phyloP scores from a whole-genome alignment of 108 stramenopile species.

The Fragilariopsis cylindrus region DNA sequence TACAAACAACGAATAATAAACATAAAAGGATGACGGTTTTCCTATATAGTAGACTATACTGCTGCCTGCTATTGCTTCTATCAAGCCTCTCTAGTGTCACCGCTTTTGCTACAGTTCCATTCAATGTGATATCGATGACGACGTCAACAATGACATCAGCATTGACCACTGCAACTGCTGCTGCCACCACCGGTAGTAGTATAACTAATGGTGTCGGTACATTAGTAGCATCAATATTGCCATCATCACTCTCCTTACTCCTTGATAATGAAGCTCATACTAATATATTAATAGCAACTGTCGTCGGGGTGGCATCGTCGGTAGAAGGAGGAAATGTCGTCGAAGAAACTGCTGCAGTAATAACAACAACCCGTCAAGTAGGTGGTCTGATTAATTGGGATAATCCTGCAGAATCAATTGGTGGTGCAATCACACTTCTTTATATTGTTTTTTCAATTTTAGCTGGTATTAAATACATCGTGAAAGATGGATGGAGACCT shows the following conservation, averaged over 20 bases:
- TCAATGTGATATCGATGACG: not conserved
- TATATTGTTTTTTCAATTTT: slow-evolving; percentile 24
- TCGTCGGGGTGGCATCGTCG: not conserved
- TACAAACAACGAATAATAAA: too few relatives aligned
- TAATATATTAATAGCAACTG: too few relatives aligned
- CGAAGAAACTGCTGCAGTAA: not conserved
- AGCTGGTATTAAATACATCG: slow-evolving; percentile 25
- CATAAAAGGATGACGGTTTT: too few relatives aligned
- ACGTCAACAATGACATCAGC: not conserved
- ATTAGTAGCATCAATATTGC: not conserved
- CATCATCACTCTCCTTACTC: too few relatives aligned
- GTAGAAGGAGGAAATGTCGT: not conserved
- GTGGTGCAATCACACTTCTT: not conserved
- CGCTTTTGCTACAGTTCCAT: not conserved
- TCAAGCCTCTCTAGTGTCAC: not conserved
- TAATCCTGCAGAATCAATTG: not conserved
- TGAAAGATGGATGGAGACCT: slow-evolving; percentile 18
- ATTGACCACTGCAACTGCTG: too few relatives aligned
- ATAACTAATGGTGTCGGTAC: not conserved
- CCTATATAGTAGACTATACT: too few relatives aligned
- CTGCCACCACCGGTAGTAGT: not conserved
- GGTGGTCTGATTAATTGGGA: slow-evolving; percentile 16
- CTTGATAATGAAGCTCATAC: too few relatives aligned
- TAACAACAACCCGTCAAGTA: too few relatives aligned
- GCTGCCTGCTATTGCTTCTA: not conserved